Conservation (phyloP, 768 basidiomycete genomes). For the Kwoniella heveanensis region DNA sequence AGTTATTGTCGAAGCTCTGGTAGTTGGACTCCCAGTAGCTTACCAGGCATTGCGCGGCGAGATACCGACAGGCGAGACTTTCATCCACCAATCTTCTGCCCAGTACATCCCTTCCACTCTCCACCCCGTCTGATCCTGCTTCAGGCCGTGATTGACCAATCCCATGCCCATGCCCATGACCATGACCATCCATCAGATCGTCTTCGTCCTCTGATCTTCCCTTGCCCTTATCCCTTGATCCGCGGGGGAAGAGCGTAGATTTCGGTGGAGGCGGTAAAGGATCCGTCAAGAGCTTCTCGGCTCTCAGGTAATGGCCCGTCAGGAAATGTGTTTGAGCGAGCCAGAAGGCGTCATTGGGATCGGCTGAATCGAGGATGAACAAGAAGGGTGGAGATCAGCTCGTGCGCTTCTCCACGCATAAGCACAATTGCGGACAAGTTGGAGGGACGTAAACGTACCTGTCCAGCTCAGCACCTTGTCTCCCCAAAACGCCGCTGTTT, state of each 20-base stretch:
- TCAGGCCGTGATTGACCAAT: slow-evolving; percentile 12
- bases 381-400: not conserved
- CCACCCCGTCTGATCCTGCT: not conserved
- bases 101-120: slow-evolving; percentile 46
- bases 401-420: not conserved
- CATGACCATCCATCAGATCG: slow-evolving; percentile 23
- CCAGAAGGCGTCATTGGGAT: slow-evolving; percentile 99
- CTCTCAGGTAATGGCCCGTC: slow-evolving; percentile 91
- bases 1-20: slow-evolving; percentile 13
- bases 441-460: slow-evolving; percentile 61
- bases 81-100: slow-evolving; percentile 80
- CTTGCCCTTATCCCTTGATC: slow-evolving; percentile 48
- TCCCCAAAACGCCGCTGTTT: slow-evolving; percentile 97
- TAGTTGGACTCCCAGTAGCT: slow-evolving; percentile 25
- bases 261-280: slow-evolving; percentile 67
- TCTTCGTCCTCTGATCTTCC: slow-evolving; percentile 31
- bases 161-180: slow-evolving; percentile 21
- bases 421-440: not conserved
- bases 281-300: slow-evolving; percentile 85
- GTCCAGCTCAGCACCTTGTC: slow-evolving; percentile 97
- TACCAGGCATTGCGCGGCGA: slow-evolving; percentile 93
- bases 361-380: slow-evolving; percentile 61
- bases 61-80: slow-evolving; percentile 92
- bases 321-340: slow-evolving; percentile 96
- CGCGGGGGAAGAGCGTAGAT: not conserved